A percentile compares a stretch with the other conserved stretches of the same genome.
Conservation (phyloP, 805 yeast species). For the Barnettozyma pratensis region DNA sequence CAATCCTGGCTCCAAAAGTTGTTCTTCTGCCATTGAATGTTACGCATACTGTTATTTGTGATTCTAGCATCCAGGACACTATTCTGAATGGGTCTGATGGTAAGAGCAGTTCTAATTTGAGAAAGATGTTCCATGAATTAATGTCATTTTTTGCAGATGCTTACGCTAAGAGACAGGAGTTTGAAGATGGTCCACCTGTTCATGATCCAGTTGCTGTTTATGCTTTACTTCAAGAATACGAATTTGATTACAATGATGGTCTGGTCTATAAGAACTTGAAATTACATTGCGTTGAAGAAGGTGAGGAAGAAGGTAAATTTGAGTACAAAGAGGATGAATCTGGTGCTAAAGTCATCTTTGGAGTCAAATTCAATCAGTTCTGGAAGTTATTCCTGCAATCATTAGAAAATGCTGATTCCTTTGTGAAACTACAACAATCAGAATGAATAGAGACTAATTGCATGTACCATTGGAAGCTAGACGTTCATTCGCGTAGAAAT, state of each 20-base stretch:
- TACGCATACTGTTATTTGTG: constrained; percentile 61
- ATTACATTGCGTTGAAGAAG: constrained; percentile 17
- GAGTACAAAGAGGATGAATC: constrained; percentile 12
- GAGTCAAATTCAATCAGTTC: constrained; percentile 36
- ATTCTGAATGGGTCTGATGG: constrained; percentile 32
- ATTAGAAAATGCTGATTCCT: constrained; percentile 32
- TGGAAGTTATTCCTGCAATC: constrained; percentile 41
- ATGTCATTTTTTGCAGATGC: constrained; percentile 45
- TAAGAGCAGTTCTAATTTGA: constrained; percentile 31
- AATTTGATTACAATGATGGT: constrained; percentile 16
- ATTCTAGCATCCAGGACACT: constrained; percentile 32
- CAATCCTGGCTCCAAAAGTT: constrained; percentile 38
- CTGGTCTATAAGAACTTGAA: constrained; percentile 11
- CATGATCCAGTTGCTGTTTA: constrained; percentile 77
- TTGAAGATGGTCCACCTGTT: constrained; percentile 61
- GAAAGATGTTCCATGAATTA: constrained; percentile 51
- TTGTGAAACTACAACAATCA: constrained; percentile 39
- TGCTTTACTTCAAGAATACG: constrained; percentile 39
- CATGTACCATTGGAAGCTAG: too few relatives aligned
- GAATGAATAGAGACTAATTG: constrained; percentile 32
- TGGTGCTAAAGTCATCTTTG: constrained; percentile 37
- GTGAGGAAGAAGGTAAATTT: constrained; percentile 26
- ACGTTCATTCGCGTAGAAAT: too few relatives aligned
- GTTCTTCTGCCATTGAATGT: constrained; percentile 62
- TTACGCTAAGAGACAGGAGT: constrained; percentile 37